Conservation (phyloP, 805 yeast genomes). For the Teunomyces kruisii region DNA sequence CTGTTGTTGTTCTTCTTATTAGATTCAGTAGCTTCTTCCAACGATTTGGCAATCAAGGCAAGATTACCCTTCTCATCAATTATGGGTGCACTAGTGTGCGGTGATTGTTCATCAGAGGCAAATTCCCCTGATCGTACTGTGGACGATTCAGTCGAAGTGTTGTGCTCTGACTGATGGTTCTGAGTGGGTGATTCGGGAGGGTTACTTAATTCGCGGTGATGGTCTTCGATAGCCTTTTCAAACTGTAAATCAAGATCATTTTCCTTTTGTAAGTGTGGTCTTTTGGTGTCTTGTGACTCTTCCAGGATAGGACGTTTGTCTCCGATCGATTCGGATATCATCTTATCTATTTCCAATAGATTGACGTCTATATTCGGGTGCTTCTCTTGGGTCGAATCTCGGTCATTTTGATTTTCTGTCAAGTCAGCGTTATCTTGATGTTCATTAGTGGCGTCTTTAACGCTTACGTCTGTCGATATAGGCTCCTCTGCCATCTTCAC, state of each 20-base stretch:
- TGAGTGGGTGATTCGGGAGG: constrained; percentile 7
- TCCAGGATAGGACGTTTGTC: constrained; percentile 3
- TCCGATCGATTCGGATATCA: constrained; percentile 18
- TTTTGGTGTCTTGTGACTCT: constrained; percentile 3
- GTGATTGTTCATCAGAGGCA: background rate
- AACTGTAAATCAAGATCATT: constrained; percentile 16
- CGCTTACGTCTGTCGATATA: background rate
- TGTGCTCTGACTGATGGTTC: background rate
- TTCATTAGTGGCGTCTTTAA: background rate
- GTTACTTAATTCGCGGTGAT: constrained; percentile 10
- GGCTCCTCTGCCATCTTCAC: constrained; percentile 2
- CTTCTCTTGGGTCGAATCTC: background rate
- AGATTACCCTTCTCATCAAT: constrained; percentile 25
- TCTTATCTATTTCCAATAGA: constrained; percentile 16
- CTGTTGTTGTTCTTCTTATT: constrained; percentile 2
- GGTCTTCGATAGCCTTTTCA: constrained; percentile 19
- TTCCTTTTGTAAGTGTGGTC: constrained; percentile 4
- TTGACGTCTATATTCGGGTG: constrained; percentile 6
- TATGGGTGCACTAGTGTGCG: background rate
- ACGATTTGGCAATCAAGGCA: constrained; percentile 31
- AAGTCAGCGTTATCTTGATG: background rate
- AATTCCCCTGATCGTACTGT: constrained; percentile 6
- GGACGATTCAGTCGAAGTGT: background rate
- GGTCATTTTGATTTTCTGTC: background rate
- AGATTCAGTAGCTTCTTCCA: constrained; percentile 31